Evolutionary conservation across 768 basidiomycete species (phyloP).

Genomic region (Boletus patriciae): DNA sequence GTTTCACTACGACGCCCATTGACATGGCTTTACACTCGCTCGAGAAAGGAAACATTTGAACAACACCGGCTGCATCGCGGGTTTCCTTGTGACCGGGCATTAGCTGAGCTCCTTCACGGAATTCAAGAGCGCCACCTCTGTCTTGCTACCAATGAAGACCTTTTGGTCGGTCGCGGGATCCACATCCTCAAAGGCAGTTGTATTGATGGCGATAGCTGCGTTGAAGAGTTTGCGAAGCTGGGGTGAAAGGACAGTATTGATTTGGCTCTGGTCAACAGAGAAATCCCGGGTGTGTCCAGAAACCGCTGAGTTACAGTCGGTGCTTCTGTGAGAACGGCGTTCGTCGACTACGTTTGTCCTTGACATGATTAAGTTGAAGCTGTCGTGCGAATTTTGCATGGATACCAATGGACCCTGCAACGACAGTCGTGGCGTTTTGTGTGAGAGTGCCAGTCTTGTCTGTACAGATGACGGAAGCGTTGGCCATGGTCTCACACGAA

Average conservation of each 20-base stretch:
- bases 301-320: constrained; percentile 25
- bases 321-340: constrained; percentile 30
- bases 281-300: constrained; percentile 67
- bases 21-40: constrained; percentile 81
- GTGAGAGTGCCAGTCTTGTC: constrained; percentile 98
- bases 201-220: constrained; percentile 85
- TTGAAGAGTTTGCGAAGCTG: constrained; percentile 71
- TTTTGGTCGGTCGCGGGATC: constrained; percentile 58
- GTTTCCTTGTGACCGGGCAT: constrained; percentile 62
- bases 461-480: constrained; percentile 92
- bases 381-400: constrained; percentile 90
- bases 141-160: constrained; percentile 89
- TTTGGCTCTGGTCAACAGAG: constrained; percentile 73
- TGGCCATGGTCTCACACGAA: constrained; percentile 98
- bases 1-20: constrained; percentile 81
- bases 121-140: constrained; percentile 86
- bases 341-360: constrained; percentile 72
- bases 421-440: constrained; percentile 92
- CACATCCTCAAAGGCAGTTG: constrained; percentile 88
- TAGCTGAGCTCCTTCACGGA: constrained; percentile 83
- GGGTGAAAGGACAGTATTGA: constrained; percentile 63
- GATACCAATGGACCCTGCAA: constrained; percentile 92
- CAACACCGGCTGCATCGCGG: constrained; percentile 57
- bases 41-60: constrained; percentile 93
- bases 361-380: constrained; percentile 65